Percentiles rank a stretch among this genome's conserved stretches.
Conservation (phyloP, 192 early-diverging fungal genomes). For the Coemansia sp. region DNA sequence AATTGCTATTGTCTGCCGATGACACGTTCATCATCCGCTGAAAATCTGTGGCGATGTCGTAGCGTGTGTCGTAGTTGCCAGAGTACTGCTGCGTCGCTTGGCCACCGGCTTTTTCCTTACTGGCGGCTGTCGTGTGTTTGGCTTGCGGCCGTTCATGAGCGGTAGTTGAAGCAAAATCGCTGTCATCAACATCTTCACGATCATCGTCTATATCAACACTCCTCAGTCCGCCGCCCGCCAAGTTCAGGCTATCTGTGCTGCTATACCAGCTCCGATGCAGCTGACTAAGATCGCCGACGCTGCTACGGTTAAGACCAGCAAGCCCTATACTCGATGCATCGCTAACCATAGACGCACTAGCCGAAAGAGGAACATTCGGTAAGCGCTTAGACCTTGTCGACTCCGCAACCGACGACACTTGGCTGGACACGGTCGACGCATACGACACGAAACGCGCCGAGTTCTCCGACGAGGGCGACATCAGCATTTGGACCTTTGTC, state of each 20-base stretch:
- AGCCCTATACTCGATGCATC: slow-evolving; percentile 31
- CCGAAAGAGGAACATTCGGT: slow-evolving; percentile 18
- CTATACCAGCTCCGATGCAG: slow-evolving; percentile 54
- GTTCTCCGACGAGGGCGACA: slow-evolving; percentile 39
- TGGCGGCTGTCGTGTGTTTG: neutral
- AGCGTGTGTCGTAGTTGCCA: slow-evolving; percentile 22
- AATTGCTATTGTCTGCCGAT: neutral
- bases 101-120: neutral
- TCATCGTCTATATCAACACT: slow-evolving; percentile 13
- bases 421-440: slow-evolving; percentile 40
- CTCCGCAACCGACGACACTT: slow-evolving; percentile 17
- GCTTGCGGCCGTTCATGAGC: neutral
- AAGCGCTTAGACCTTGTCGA: slow-evolving; percentile 24
- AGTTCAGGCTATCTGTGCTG: slow-evolving; percentile 45
- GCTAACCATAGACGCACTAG: slow-evolving; percentile 34
- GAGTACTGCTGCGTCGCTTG: slow-evolving; percentile 12
- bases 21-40: slow-evolving; percentile 39
- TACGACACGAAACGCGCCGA: slow-evolving; percentile 41
- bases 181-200: neutral
- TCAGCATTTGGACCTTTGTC: slow-evolving; percentile 39
- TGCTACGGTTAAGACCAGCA: slow-evolving; percentile 22
- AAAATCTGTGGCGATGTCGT: slow-evolving; percentile 31
- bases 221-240: slow-evolving; percentile 29
- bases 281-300: slow-evolving; percentile 30
- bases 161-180: slow-evolving; percentile 4